These are phyloP conservation scores for Fraxinus quadrangulata DNA, from an alignment of 257 asterid species.

Conservation along the genomic window DNA sequence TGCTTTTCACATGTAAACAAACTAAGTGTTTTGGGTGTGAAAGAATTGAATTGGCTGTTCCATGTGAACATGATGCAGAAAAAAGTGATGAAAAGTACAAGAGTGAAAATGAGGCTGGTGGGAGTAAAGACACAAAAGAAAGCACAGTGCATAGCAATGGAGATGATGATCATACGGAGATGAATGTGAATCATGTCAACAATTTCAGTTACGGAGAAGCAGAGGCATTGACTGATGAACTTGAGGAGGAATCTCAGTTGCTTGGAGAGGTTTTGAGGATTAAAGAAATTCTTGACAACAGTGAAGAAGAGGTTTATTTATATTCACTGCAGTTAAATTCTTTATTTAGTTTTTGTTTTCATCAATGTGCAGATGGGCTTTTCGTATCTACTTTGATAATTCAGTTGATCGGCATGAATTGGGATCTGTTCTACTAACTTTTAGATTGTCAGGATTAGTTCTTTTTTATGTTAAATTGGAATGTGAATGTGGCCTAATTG, in stretches of 20 bases:
- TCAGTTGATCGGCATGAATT: background rate
- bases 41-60: slow-evolving; percentile 56
- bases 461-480: background rate
- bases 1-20: slow-evolving; percentile 69
- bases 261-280: slow-evolving; percentile 76
- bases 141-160: slow-evolving; percentile 57
- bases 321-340: background rate
- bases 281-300: slow-evolving; percentile 62
- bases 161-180: slow-evolving; percentile 40
- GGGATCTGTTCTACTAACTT: background rate
- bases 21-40: slow-evolving; percentile 81
- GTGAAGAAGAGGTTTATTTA: slow-evolving; percentile 60
- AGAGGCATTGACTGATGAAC: slow-evolving; percentile 86
- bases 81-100: slow-evolving; percentile 43
- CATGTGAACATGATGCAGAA: slow-evolving; percentile 42
- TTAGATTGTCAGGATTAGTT: background rate
- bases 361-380: slow-evolving; percentile 9
- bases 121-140: slow-evolving; percentile 61
- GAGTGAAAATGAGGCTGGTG: slow-evolving; percentile 49
- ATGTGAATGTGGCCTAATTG: background rate
- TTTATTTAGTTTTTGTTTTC: slow-evolving; percentile 6
- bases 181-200: slow-evolving; percentile 47
- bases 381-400: background rate
- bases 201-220: slow-evolving; percentile 71
- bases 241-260: slow-evolving; percentile 67